These are phyloP conservation scores for Penicillium goetzii DNA, from an alignment of 495 filamentous ascomycete genomes.

Conservation along the genomic window DNA sequence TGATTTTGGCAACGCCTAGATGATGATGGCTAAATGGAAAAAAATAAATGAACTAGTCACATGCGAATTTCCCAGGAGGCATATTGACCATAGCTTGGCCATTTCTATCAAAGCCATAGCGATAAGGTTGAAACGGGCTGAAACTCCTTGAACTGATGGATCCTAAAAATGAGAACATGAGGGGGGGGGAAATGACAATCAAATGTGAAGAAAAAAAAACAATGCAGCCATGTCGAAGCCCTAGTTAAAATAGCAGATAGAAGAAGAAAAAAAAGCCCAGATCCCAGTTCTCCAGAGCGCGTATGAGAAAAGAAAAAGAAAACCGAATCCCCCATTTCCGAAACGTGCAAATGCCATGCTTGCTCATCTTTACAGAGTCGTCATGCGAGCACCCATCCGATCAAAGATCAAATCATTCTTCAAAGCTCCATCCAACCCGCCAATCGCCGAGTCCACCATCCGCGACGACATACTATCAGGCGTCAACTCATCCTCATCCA, in stretches of 20 bases:
- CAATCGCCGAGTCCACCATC: constrained; percentile 58
- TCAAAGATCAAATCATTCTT: constrained; percentile 49
- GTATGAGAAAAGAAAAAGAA: constrained; percentile 12
- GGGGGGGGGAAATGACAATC: not conserved
- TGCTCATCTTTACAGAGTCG: constrained; percentile 29
- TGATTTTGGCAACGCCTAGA: constrained; percentile 15
- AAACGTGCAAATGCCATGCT: not conserved
- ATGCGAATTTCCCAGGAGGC: not conserved
- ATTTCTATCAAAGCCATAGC: not conserved
- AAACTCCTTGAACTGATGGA: not conserved
- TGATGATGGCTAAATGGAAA: not conserved
- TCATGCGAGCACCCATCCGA: constrained; percentile 46
- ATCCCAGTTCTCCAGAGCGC: constrained; percentile 6
- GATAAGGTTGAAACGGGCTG: not conserved
- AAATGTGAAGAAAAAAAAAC: constrained; percentile 15
- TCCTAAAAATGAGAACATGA: not conserved
- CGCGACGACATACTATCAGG: constrained; percentile 72
- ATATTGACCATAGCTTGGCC: not conserved
- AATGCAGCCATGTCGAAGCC: constrained; percentile 19
- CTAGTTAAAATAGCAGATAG: constrained; percentile 7
- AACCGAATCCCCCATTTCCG: not conserved
- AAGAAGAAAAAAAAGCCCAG: constrained; percentile 11
- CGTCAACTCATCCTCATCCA: constrained; percentile 59
- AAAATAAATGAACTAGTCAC: not conserved
- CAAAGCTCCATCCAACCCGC: constrained; percentile 44